phyloP scores from a whole-genome alignment of 2,329 filamentous ascomycete species.

The Aureobasidium vineae region DNA sequence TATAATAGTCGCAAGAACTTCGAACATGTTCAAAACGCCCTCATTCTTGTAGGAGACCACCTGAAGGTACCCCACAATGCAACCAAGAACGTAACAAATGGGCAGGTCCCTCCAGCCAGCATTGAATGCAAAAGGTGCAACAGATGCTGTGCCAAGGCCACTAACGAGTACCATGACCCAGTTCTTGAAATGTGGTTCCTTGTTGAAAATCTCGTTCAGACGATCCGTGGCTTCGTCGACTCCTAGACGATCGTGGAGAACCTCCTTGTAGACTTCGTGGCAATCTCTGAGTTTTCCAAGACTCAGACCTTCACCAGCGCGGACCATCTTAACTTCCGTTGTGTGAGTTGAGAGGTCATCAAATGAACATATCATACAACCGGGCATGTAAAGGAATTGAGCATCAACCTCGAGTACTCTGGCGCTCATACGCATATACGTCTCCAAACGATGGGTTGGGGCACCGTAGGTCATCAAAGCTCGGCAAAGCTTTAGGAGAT shows the following conservation, averaged over 20 bases:
- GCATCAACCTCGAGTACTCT: conserved; percentile 85
- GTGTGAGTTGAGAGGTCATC: conserved; percentile 71
- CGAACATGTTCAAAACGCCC: conserved; percentile 59
- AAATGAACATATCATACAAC: conserved; percentile 93
- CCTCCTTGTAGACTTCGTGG: conserved; percentile 76
- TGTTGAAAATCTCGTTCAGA: conserved; percentile 62
- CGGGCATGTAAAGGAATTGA: conserved; percentile 86
- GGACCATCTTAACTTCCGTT: conserved; percentile 74
- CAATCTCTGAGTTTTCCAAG: conserved; percentile 71
- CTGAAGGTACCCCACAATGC: conserved; percentile 70
- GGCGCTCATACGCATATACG: conserved; percentile 88
- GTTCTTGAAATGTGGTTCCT: conserved; percentile 53
- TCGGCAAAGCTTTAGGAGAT: conserved; percentile 78
- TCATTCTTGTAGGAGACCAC: conserved; percentile 71
- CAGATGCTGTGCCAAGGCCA: conserved; percentile 70
- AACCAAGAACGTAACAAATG: conserved; percentile 72
- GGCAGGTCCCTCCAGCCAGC: conserved; percentile 76
- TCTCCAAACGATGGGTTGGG: conserved; percentile 85
- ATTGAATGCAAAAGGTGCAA: conserved; percentile 77
- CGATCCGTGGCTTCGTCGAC: conserved; percentile 66
- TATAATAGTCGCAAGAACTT: conserved; percentile 50
- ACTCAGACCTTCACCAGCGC: conserved; percentile 66
- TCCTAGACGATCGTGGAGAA: conserved; percentile 72
- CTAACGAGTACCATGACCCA: conserved; percentile 62
- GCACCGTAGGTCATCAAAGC: conserved; percentile 89